These are phyloP conservation scores for Aphanomyces invadans DNA, from an alignment of 352 stramenopile genomes.

Conservation along the genomic window DNA sequence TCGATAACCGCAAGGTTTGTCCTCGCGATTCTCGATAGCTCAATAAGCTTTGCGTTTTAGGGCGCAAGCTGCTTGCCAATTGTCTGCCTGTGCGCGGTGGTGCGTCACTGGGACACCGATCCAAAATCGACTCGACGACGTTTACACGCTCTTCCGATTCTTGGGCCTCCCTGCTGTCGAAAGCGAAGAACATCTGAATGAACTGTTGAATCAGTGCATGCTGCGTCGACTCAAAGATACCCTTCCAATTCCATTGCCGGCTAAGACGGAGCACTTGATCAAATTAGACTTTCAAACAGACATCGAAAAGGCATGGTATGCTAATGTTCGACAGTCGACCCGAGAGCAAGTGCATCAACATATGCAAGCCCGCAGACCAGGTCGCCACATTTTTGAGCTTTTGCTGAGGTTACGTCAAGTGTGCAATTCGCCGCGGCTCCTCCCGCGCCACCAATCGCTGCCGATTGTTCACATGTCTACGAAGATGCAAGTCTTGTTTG, in stretches of 20 bases:
- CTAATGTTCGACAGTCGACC: constrained; percentile 71
- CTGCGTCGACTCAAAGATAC: constrained; percentile 80
- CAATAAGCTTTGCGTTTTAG: too few relatives aligned
- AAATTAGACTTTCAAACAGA: constrained; percentile 57
- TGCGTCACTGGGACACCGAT: constrained; percentile 88
- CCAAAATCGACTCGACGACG: constrained; percentile 80
- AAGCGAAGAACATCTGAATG: constrained; percentile 51
- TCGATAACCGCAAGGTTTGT: constrained; percentile 52
- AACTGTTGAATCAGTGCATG: constrained; percentile 68
- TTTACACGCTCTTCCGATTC: constrained; percentile 84
- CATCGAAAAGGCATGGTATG: constrained; percentile 65
- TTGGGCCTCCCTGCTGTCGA: constrained; percentile 58
- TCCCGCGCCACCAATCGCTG: constrained; percentile 42
- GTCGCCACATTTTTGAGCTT: constrained; percentile 86
- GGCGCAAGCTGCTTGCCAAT: constrained; percentile 43
- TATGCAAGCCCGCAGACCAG: constrained; percentile 42
- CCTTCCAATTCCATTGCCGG: constrained; percentile 45
- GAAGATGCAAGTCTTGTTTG: constrained; percentile 51
- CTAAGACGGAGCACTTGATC: constrained; percentile 52
- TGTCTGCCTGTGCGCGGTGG: constrained; percentile 72
- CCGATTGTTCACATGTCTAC: constrained; percentile 48
- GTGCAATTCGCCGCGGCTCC: constrained; percentile 58
- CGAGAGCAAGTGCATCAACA: constrained; percentile 75
- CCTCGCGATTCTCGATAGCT: too few relatives aligned
- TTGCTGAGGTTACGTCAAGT: constrained; percentile 80